These are phyloP conservation scores for Huntiella moniliformis DNA, from an alignment of 2,329 filamentous ascomycete genomes.

Conservation along the genomic window DNA sequence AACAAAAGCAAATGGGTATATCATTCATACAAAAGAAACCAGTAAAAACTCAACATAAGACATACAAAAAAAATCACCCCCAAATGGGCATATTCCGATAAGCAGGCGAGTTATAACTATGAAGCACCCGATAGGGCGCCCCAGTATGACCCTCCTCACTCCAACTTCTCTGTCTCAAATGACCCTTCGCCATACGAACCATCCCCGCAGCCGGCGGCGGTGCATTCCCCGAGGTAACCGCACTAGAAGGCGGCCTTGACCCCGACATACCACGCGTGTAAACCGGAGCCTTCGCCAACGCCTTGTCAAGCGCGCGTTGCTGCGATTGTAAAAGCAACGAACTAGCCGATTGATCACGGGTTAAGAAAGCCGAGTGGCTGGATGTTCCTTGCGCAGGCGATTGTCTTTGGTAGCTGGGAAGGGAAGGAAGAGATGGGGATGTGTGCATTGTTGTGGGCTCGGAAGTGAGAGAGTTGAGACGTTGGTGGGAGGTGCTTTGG, in stretches of 20 bases:
- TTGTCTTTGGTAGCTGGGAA: slow-evolving; percentile 11
- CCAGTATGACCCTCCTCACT: slow-evolving; percentile 15
- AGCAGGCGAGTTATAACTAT: slow-evolving; percentile 40
- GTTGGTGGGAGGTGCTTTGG: not conserved
- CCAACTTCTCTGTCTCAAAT: slow-evolving; percentile 22
- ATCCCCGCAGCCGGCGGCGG: not conserved
- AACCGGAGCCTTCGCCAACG: not conserved
- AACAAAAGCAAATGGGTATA: slow-evolving; percentile 1
- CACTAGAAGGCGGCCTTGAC: not conserved
- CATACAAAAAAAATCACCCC: slow-evolving; percentile 20
- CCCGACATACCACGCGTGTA: not conserved
- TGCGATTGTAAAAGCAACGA: not conserved
- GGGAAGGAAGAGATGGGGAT: not conserved
- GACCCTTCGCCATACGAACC: slow-evolving; percentile 12
- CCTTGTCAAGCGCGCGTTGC: slow-evolving; percentile 6
- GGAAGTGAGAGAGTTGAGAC: not conserved
- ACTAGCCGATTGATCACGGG: not conserved
- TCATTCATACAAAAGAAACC: slow-evolving; percentile 5
- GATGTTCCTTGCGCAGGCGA: slow-evolving; percentile 12
- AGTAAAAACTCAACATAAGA: slow-evolving; percentile 1
- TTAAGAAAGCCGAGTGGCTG: slow-evolving; percentile 7
- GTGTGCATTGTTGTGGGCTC: not conserved
- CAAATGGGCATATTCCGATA: slow-evolving; percentile 37
- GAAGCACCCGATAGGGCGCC: slow-evolving; percentile 31
- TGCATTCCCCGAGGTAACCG: too few relatives aligned